Conservation (phyloP, 2,329 filamentous ascomycete species). For the Aureobasidium sp. region DNA sequence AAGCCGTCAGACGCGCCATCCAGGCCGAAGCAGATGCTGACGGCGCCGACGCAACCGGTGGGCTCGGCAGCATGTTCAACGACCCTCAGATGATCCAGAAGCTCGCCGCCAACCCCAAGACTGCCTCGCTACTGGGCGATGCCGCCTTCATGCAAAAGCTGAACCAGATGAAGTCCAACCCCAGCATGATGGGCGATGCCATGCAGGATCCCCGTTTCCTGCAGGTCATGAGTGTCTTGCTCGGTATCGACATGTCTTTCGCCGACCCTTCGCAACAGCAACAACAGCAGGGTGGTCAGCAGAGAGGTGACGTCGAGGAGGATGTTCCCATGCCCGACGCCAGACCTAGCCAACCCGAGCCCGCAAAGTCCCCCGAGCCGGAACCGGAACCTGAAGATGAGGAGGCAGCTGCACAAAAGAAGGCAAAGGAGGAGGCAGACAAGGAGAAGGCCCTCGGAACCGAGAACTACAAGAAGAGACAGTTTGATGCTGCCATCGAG, state of each 20-base stretch:
- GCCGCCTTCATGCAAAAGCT: constrained; percentile 92
- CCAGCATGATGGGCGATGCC: constrained; percentile 78
- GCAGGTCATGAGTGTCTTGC: constrained; percentile 91
- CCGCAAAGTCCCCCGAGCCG: constrained; percentile 65
- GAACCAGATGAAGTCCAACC: constrained; percentile 82
- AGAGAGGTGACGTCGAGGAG: constrained; percentile 63
- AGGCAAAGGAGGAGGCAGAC: constrained; percentile 93
- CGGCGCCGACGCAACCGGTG: constrained; percentile 73
- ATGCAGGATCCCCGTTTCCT: constrained; percentile 94
- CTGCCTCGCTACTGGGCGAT: constrained; percentile 81
- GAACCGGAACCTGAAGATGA: constrained; percentile 79
- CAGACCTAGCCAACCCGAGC: constrained; percentile 59
- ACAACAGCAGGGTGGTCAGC: constrained; percentile 35
- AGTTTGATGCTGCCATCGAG: constrained; percentile 94
- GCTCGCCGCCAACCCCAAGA: constrained; percentile 96
- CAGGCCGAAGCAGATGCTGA: constrained; percentile 76
- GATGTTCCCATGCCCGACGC: constrained; percentile 84
- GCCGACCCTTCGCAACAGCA: constrained; percentile 50
- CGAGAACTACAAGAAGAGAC: constrained; percentile 97
- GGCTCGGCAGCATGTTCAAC: constrained; percentile 93
- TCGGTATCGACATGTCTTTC: constrained; percentile 94
- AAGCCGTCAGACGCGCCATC: constrained; percentile 88
- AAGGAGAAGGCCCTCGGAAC: constrained; percentile 96
- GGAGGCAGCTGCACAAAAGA: constrained; percentile 83
- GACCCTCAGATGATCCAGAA: constrained; percentile 93